Evolutionary conservation across 371 early-diverging fungal species (phyloP), one percentile per base, ranked within the genome.

Genomic region (Rhizopus delemar): DNA sequence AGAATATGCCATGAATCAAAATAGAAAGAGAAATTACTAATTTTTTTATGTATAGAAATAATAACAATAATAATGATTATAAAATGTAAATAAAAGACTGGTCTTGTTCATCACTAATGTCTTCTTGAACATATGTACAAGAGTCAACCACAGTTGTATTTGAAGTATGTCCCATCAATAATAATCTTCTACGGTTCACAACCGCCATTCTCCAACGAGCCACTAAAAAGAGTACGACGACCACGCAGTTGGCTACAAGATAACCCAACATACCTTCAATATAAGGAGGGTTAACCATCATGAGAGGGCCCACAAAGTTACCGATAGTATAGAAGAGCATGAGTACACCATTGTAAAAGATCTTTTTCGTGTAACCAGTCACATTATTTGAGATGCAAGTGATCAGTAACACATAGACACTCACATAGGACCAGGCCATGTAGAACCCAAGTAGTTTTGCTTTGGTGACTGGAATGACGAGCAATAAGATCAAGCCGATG

Each of bases 71-170:
- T 22, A 22, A 22, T 22, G 22, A 22, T 61, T 67, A 77, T n/a
- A 70, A 54, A 5, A 68, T 53, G 41, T 77, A 77, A 22, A 66
- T 59, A 60, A 77, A 77, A 33, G 62, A 69, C 46, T 66, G 69
- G 49, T 73, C 77, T 56, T 77, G 65, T n/a, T 46, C 60, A 60
- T 77, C 77, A 28, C 70, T 74, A 13, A 74, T 49, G 57, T 77
- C 77, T 16, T 69, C 71, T 13, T 68, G 65, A 5, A 62, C 57
- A 56, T 66, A 64, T 35, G 60, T 46, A 31, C 50, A 41, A 39
- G 49, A 43, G 34, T 53, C 54, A 7, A 50, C 53, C 8, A 61
- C 49, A 35, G 34, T 65, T 8, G 49, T 35, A 8, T 36, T 41
- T 13, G 65, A 59, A 31, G 56, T 59, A 56, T 65, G 59, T 36